Evolutionary conservation across 345 rosid species (phyloP), one percentile per base, ranked within the genome.

Genomic region (Iberis pinnata): DNA sequence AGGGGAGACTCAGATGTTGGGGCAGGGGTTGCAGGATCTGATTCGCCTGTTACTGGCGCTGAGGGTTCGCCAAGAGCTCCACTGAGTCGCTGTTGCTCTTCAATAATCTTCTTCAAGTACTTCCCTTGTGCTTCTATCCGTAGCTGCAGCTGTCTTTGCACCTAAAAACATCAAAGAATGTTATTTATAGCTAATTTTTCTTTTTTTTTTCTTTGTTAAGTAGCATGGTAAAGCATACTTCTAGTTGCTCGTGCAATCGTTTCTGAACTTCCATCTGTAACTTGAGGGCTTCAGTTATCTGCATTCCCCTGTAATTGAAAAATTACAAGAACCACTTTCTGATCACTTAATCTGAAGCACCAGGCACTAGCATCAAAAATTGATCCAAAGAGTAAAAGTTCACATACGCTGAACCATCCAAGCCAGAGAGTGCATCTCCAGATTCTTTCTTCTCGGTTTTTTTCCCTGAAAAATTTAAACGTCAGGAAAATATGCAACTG

Each of bases 211-310:
- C 51, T 36, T 6, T 9, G 43, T 41, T 22, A 37, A 41, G 46
- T 52, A 12, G 41, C 27, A 65, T 46, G 27, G 70, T 44, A 56
- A 67, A 46, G 61, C 84, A 56, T 92, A 78, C 98, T 88, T 92
- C 98, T 65, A 92, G 73, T 70, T 92, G 98, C 74, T 92, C 98
- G 53, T 85, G 93, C 53, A 92, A 69, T 43, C 98, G 86, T 77
- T 85, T 92, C 65, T 88, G 96, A 68, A 92, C 96, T 68, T 92
- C 98, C 89, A 92, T 88, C 66, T 92, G 98, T 68, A 92, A 70
- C 77, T 92, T 92, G 56, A 92, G 92, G 25, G 98, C 98, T 80
- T 92, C 98, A n/a, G 98, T 88, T 52, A 92, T 85, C 78, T 92
- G 96, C 89, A 83, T 83, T 46, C 98, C 95, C 49, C 96, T 88